Evolutionary conservation across 2,329 filamentous ascomycete genomes (phyloP), one percentile per base, ranked within the genome.

Genomic region (Rugonectria rugulosa): DNA sequence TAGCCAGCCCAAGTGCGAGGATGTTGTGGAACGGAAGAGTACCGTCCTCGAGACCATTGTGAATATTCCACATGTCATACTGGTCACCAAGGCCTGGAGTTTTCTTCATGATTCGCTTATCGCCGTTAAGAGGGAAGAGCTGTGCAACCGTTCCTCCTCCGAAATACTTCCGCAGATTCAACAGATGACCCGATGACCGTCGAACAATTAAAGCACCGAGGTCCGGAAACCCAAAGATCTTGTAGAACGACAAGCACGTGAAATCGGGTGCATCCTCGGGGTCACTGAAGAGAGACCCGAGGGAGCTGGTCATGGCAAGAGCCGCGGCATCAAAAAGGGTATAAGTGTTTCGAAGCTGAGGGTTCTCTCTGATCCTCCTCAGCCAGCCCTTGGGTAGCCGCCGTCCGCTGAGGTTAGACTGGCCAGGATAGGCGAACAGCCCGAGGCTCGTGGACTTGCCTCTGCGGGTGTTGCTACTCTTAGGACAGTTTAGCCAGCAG

Each of bases 341-440:
- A 66, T 86, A 81, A 4, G 60, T 58, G 44, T 69, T 66, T 53
- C 59, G 52, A 34, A 61, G 51, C 15, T 63, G 60, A 14, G 57
- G 37, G 34, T 65, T 42, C 44, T 63, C 51, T 21, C 78, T 70
- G 23, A 75, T 64, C 49, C 66, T 67, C 14, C 73, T 71, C 10
- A 76, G 71, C 87, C 87, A 90, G 1, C 74, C 69, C 23, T 85
- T 71, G 4, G 87, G 86, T 36, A 89, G 72, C 54, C 87, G 79
- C 17, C 84, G 78, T 7, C 88, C 88, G 37, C 84, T 87, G 79
- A 90, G 86, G 66, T 90, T 90, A 23, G 86, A 89, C 68, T 90
- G 88, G 0, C 83, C 87, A 4, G 88, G 86, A 67, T 86, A 90
- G 17, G 85, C 85, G 60, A 90, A 86, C 3, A 84, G 67, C 2